These are phyloP conservation scores for Thozetella sp. DNA, from an alignment of 495 filamentous ascomycete genomes.

Conservation along the genomic window DNA sequence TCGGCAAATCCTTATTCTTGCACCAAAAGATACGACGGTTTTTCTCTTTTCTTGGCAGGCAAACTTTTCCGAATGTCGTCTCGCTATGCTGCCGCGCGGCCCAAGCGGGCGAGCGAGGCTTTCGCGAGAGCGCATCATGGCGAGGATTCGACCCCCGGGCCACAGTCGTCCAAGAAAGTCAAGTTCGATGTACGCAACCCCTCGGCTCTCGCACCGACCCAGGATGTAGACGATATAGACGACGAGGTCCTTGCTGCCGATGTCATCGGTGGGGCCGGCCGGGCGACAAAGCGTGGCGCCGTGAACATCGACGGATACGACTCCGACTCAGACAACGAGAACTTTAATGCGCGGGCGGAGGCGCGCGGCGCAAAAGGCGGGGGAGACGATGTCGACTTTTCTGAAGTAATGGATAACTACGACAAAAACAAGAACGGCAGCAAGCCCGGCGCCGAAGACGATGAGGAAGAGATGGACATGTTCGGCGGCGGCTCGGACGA, in stretches of 20 bases:
- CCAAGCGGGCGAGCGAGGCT: constrained; percentile 80
- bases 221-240: constrained; percentile 69
- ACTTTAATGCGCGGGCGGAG: constrained; percentile 72
- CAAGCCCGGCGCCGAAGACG: constrained; percentile 42
- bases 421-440: constrained; percentile 20
- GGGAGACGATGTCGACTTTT: constrained; percentile 40
- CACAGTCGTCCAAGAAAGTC: constrained; percentile 70
- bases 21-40: neutral
- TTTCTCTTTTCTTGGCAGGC: neutral
- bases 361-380: constrained; percentile 49
- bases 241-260: constrained; percentile 86
- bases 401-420: constrained; percentile 45
- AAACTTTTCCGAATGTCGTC: constrained; percentile 63
- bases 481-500: constrained; percentile 78
- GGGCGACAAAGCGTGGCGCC: constrained; percentile 82
- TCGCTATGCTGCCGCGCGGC: constrained; percentile 65
- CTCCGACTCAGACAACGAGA: constrained; percentile 91
- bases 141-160: constrained; percentile 39
- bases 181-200: constrained; percentile 96
- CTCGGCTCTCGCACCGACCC: constrained; percentile 78
- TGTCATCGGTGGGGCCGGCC: constrained; percentile 81
- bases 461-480: constrained; percentile 86
- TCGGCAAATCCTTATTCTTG: too few species aligned
- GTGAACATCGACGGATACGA: constrained; percentile 97
- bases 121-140: constrained; percentile 73